Evolutionary conservation across 2,329 filamentous ascomycete genomes (phyloP), one percentile per base, ranked within the genome.

Genomic region (Daldinia sp.): DNA sequence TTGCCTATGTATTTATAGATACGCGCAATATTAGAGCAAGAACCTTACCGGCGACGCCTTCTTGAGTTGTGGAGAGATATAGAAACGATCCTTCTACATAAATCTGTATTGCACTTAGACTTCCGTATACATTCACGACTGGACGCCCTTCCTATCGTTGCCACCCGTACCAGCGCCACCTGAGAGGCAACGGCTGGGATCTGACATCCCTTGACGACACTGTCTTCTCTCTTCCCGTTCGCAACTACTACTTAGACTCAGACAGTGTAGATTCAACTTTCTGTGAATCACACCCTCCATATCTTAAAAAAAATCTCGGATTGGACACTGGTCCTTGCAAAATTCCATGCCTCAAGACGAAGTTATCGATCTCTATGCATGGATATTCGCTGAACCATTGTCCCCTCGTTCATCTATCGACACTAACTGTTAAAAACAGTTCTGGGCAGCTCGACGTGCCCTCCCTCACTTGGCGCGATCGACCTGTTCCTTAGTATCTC

Each of bases 401-500:
- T 72, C 66, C 72, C 42, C 69, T 71, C 68, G 50, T 65, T 67
- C 72, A 41, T 54, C 66, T 69, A 53, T 65, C 68, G 56, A 74
- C 71, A 76, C 79, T 74, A 76, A 72, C 74, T 77, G 60, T 74
- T 77, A 74, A 80, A 72, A 71, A 68, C 60, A 59, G 57, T 70
- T 62, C 66, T 68, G 60, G 71, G 54, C 62, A 65, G 41, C 62
- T 55, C 57, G 60, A 60, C 48, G 63, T 69, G 65, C 53, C 61
- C 48, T 35, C 61, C 30, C 62, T 56, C 56, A 58, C 69, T 51
- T 69, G 55, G 60, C 59, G 39, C 63, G 42, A 53, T 62, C 57
- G 57, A 67, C 54, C 54, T 65, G 50, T 64, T 55, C 44, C 70
- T 76, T 75, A 74, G 73, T 74, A 79, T 74, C 86, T 89, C 88